Evolutionary conservation across 208 protist species (phyloP).

Genomic region (Naegleria fowleri): DNA sequence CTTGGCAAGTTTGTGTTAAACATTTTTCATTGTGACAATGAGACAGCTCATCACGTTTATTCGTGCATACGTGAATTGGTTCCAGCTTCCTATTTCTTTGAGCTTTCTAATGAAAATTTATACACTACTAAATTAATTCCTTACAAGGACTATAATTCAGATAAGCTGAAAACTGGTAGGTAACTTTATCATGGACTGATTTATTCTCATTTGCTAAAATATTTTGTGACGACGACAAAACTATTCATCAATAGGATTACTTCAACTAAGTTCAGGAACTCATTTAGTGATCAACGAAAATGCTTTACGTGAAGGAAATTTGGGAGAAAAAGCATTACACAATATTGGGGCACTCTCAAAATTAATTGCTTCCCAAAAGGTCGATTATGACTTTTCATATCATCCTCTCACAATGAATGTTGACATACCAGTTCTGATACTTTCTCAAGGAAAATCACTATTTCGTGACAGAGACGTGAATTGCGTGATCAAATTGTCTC

Average conservation of each 20-base stretch:
- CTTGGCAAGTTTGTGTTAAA: neutral
- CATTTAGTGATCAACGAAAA: neutral
- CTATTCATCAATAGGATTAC: too few species aligned
- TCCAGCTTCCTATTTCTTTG: neutral
- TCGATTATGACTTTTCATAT: conserved; percentile 4
- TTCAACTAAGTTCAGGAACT: neutral
- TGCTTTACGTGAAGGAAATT: neutral
- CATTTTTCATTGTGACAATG: neutral
- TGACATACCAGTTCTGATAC: neutral
- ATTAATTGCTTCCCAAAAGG: neutral
- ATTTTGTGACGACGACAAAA: too few species aligned
- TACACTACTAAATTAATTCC: neutral
- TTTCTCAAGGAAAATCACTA: neutral
- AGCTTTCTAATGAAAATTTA: neutral
- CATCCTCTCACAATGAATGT: neutral
- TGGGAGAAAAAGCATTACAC: neutral
- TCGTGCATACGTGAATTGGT: neutral
- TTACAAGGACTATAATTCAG: neutral
- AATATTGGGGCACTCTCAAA: neutral
- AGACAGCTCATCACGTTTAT: neutral
- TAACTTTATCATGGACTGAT: too few species aligned
- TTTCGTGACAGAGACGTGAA: conserved; percentile 1
- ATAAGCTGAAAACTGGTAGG: neutral
- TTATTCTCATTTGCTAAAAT: too few species aligned
- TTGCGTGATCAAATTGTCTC: neutral